Evolutionary conservation across 192 early-diverging fungal species (phyloP).

Genomic region (Cetraspora pellucida): DNA sequence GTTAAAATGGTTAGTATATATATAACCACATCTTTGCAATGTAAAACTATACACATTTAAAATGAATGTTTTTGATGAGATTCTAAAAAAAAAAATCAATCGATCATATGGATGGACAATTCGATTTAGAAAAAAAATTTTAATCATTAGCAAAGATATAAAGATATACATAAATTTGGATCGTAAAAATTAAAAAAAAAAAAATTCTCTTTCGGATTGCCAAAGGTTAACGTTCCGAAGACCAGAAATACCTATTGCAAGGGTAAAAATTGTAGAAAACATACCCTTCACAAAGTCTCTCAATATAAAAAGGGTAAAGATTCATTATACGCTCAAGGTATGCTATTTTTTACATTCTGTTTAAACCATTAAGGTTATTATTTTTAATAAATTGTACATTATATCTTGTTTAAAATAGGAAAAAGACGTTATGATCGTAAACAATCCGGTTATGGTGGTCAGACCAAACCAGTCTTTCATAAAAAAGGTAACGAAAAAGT

Average conservation of each 20-base stretch:
- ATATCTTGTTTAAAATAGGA: constrained; percentile 41
- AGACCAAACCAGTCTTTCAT: constrained; percentile 99
- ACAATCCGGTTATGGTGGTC: constrained; percentile 99
- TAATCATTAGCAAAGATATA: too few relatives aligned
- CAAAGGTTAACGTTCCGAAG: constrained; percentile 91
- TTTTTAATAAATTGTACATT: not conserved
- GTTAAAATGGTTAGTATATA: too few relatives aligned
- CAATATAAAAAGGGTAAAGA: constrained; percentile 99
- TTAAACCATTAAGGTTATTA: not conserved
- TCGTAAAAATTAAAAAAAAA: not conserved
- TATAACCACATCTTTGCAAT: too few relatives aligned
- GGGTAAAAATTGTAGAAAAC: constrained; percentile 95
- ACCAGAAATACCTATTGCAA: constrained; percentile 99
- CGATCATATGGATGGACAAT: too few relatives aligned
- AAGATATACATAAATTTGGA: too few relatives aligned
- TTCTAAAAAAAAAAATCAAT: too few relatives aligned
- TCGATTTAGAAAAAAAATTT: too few relatives aligned
- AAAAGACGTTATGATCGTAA: constrained; percentile 97
- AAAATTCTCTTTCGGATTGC: not conserved
- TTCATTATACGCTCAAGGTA: constrained; percentile 98
- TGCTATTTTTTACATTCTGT: not conserved
- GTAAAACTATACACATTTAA: too few relatives aligned
- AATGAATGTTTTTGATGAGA: too few relatives aligned
- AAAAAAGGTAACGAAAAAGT: constrained; percentile 74
- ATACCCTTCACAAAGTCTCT: constrained; percentile 99